phyloP scores from a whole-genome alignment of 1,139 yeast species.

The Candida sojae region DNA sequence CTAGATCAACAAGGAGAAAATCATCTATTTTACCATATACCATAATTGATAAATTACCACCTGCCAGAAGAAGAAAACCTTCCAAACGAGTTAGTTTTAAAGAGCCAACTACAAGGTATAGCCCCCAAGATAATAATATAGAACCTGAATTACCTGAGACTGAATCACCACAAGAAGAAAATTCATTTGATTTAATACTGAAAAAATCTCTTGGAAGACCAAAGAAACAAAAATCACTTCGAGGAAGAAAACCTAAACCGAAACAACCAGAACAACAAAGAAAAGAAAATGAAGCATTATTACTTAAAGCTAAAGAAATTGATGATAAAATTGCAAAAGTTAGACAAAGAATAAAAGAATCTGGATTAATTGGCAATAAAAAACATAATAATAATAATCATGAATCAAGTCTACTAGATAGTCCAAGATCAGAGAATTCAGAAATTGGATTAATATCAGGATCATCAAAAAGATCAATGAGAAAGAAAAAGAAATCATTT shows the following conservation, averaged over 20 bases:
- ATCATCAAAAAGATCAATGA: background rate
- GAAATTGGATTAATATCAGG: background rate
- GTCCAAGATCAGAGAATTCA: constrained; percentile 1
- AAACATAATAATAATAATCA: background rate
- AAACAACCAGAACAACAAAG: background rate
- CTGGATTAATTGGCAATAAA: constrained; percentile 1
- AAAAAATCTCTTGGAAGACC: constrained; percentile 1
- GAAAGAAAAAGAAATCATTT: background rate
- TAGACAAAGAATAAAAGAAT: constrained; percentile 3
- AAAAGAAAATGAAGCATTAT: background rate
- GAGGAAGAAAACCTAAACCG: constrained; percentile 3
- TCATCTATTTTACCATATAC: constrained; percentile 2
- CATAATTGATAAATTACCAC: background rate
- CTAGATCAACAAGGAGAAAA: constrained; percentile 4
- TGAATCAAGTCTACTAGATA: background rate
- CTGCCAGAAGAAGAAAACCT: background rate
- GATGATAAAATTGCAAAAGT: background rate
- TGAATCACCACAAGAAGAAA: background rate
- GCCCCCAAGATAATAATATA: background rate
- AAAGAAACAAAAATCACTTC: background rate
- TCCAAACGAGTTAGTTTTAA: constrained; percentile 2
- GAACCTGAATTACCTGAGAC: background rate
- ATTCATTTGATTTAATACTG: background rate
- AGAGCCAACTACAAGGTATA: background rate
- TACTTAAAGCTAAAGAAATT: background rate